phyloP scores from a whole-genome alignment of 805 yeast genomes.

The Candida ovalis region DNA sequence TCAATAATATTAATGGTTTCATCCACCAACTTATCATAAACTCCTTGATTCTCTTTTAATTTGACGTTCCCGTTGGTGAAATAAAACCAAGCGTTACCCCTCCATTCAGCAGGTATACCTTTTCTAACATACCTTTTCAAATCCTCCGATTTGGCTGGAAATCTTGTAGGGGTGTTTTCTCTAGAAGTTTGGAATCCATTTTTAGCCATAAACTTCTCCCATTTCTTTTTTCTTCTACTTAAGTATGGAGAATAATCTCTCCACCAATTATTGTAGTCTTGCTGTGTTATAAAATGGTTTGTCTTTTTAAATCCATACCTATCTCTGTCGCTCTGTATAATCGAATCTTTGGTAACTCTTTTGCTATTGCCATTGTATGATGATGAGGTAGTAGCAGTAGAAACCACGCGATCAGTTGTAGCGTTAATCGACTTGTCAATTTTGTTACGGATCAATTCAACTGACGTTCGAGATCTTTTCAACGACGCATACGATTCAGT shows the following conservation, averaged over 20 bases:
- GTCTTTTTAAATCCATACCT: conserved; percentile 84
- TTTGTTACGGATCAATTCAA: conserved; percentile 19
- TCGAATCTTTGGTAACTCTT: conserved; percentile 10
- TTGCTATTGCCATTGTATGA: neutral
- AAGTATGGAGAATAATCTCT: conserved; percentile 58
- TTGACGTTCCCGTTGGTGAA: conserved; percentile 75
- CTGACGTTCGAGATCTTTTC: conserved; percentile 20
- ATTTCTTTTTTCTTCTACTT: conserved; percentile 64
- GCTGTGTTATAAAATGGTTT: conserved; percentile 46
- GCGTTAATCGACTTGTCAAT: conserved; percentile 19
- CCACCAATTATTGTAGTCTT: conserved; percentile 77
- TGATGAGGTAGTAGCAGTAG: neutral
- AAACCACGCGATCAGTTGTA: neutral
- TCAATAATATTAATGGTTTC: conserved; percentile 53
- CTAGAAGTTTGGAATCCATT: conserved; percentile 53
- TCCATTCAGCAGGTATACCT: conserved; percentile 96
- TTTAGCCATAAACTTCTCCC: conserved; percentile 65
- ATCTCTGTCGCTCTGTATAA: conserved; percentile 45
- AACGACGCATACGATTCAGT: conserved; percentile 24
- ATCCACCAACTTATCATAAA: conserved; percentile 64
- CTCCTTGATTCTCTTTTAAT: conserved; percentile 64
- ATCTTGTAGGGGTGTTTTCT: conserved; percentile 53
- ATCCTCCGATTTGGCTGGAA: conserved; percentile 76
- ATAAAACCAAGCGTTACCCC: conserved; percentile 96
- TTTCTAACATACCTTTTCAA: conserved; percentile 78